Base-by-base conservation (phyloP, 176 grass and related monocot species). In the Juncus inflexus region DNA sequence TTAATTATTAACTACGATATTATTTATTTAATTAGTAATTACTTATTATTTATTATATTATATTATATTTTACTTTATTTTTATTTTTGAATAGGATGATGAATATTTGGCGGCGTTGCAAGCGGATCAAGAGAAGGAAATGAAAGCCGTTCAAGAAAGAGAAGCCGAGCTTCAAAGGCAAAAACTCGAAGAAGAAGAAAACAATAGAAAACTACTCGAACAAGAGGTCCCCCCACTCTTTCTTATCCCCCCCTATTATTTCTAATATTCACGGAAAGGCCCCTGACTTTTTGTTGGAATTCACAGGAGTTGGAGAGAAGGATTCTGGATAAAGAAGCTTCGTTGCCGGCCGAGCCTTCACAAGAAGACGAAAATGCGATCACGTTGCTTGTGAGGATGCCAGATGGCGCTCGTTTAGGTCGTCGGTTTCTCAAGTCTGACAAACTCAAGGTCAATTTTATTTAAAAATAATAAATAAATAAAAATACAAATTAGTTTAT, bases 101-200 rank as follows among this genome's bases (percentile, higher is more conserved):
- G 95, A 90, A 49, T 99, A 90, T 83, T 85, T 87, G 79, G 85
- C 83, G 78, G 64, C 95, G 16, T 80, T 99, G 15, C 75, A 82
- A 86, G 95, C 89, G 50, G 95, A 99, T 72, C 73, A 61, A 77
- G 95, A 99, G 69, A 99, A 94, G 58, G 95, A 99, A 66, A 60
- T 99, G 74, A 99, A 76, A 58, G 83, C 83, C 54, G 71, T 50
- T 36, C 80, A 84, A 69, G 95, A 90, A 65, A 71, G 68, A 59
- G 68, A 59, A 60, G 85, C 85, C 59, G 89, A 90, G 76, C 55
- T 75, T 14, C 77, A 75, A 58, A 86, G 69, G 50, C 69, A 86
- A 66, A 92, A 82, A 80, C 81, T 74, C 64, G 75, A 86, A 64
- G 86, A 86, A 11, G 86, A 84, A 55, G 89, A 90, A 75, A 81